These are phyloP conservation scores for Conringia planisiliqua DNA, from an alignment of 345 rosid species.

Conservation along the genomic window DNA sequence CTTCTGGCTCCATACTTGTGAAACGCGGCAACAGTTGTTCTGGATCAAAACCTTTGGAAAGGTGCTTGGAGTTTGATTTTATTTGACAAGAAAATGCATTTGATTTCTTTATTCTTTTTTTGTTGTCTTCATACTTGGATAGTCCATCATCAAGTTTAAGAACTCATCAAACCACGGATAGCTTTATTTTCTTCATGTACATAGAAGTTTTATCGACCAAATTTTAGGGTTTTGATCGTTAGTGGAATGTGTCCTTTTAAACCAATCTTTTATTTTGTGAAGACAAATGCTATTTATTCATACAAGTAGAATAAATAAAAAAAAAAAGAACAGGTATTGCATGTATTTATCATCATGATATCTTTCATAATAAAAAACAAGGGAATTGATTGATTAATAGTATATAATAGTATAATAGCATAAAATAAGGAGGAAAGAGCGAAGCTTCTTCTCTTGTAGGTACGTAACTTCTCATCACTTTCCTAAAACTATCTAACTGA, in stretches of 20 bases:
- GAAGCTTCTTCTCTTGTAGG: not conserved
- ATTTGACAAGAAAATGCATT: not conserved
- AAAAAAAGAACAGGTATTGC: not conserved
- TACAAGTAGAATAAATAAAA: not conserved
- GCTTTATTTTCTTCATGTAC: not conserved
- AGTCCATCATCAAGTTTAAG: not conserved
- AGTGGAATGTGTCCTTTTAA: no score
- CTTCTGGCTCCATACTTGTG: not conserved
- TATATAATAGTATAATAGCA: not conserved
- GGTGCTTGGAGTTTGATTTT: conserved; percentile 18
- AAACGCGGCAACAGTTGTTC: not conserved
- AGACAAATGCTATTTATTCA: no score
- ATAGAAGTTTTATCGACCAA: no score
- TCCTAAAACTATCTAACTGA: not conserved
- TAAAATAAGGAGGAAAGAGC: not conserved
- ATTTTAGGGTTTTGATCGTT: no score
- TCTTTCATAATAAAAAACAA: not conserved
- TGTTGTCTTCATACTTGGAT: not conserved
- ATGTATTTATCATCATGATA: not conserved
- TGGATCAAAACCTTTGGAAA: not conserved
- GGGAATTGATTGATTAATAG: not conserved
- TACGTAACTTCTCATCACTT: not conserved
- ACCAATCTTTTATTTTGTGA: no score
- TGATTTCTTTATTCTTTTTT: not conserved
- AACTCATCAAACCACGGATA: not conserved